phyloP scores from a whole-genome alignment of 1,139 yeast species.

The Meyerozyma elateridarum region DNA sequence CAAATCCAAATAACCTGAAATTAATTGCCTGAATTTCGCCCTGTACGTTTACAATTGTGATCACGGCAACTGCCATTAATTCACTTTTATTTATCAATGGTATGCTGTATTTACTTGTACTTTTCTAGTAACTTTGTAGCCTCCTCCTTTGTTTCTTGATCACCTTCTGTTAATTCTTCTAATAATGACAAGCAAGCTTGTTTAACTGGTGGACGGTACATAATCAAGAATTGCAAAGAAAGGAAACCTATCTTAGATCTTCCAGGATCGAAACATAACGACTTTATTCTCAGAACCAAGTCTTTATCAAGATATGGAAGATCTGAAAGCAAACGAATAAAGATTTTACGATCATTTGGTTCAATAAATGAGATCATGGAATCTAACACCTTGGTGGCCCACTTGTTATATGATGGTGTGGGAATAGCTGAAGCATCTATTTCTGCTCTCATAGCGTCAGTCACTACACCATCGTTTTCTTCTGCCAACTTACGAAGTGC shows the following conservation, averaged over 20 bases:
- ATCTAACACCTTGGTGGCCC: conserved; percentile 74
- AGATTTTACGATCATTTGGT: conserved; percentile 69
- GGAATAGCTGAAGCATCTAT: conserved; percentile 14
- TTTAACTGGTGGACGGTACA: conserved; percentile 87
- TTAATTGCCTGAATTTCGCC: no score
- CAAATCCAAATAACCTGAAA: no score
- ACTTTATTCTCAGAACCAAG: conserved; percentile 59
- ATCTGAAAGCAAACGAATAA: conserved; percentile 79
- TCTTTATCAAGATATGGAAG: conserved; percentile 67
- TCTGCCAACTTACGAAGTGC: conserved; percentile 14
- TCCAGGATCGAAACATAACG: conserved; percentile 82
- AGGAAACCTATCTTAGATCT: conserved; percentile 77
- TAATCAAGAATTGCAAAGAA: conserved; percentile 72
- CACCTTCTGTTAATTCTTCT: conserved; percentile 47
- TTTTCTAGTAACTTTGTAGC: conserved; percentile 51
- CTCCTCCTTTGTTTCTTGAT: conserved; percentile 52
- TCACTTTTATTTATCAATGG: no score
- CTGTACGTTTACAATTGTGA: no score
- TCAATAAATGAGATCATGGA: conserved; percentile 82
- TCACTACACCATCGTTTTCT: conserved; percentile 12
- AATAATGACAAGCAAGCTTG: conserved; percentile 61
- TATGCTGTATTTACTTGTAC: conserved; percentile 26
- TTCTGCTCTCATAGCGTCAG: conserved; percentile 10
- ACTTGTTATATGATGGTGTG: conserved; percentile 53
- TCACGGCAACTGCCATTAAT: no score